phyloP scores from a whole-genome alignment of 306 rosid species.

The Vicia faba region DNA sequence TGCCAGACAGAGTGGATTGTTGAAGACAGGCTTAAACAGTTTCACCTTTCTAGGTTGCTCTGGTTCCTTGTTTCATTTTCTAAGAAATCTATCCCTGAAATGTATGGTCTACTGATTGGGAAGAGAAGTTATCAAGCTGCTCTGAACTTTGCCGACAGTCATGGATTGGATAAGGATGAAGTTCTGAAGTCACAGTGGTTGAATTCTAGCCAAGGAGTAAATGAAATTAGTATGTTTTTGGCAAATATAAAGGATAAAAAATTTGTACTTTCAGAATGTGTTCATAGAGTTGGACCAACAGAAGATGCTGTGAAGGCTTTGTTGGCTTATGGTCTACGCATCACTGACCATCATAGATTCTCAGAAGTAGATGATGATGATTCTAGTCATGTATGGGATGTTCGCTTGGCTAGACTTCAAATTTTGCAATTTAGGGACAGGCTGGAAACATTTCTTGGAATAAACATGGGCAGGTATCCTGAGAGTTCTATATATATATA shows the following conservation, averaged over 20 bases:
- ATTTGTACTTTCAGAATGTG: constrained; percentile 82
- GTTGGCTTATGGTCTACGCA: constrained; percentile 72
- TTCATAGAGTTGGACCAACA: constrained; percentile 77
- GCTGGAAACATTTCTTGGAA: constrained; percentile 92
- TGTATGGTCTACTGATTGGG: constrained; percentile 68
- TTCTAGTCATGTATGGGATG: constrained; percentile 62
- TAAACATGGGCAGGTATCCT: constrained; percentile 96
- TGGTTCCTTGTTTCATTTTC: constrained; percentile 81
- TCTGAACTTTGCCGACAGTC: constrained; percentile 70
- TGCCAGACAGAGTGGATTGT: constrained; percentile 54
- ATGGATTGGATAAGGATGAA: constrained; percentile 81
- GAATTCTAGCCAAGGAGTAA: constrained; percentile 71
- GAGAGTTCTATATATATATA: constrained; percentile 24
- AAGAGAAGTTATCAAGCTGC: constrained; percentile 71
- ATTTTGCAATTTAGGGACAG: constrained; percentile 81
- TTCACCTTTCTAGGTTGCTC: constrained; percentile 63
- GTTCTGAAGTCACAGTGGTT: constrained; percentile 95
- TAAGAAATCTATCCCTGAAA: constrained; percentile 76
- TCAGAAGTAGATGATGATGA: constrained; percentile 54
- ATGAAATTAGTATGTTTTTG: constrained; percentile 62
- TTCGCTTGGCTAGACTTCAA: constrained; percentile 76
- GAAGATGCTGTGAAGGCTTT: constrained; percentile 82
- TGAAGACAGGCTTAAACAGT: constrained; percentile 55
- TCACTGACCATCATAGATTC: constrained; percentile 71
- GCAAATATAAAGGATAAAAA: constrained; percentile 69